These are phyloP conservation scores for Ceratobasidium sp. DNA, from an alignment of 1,284 basidiomycete species.

Conservation along the genomic window DNA sequence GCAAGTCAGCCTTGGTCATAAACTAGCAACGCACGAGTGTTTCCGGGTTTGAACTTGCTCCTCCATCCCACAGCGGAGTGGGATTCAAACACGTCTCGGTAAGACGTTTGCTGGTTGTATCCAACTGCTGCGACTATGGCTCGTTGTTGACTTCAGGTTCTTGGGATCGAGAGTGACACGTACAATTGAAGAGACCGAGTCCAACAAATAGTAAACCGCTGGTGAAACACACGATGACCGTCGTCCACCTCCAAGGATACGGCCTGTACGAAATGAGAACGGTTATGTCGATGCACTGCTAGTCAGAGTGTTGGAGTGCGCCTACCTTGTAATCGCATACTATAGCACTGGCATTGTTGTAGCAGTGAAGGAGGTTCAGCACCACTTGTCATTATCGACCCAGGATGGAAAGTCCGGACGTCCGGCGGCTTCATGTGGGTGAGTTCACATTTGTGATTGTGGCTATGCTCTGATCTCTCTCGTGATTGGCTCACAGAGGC, in stretches of 20 bases:
- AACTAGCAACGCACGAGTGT: neutral
- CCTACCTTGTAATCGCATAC: neutral
- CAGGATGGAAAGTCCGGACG: too few species aligned
- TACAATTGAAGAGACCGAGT: neutral
- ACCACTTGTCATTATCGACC: too few species aligned
- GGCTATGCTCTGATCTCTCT: too few species aligned
- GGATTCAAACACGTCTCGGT: neutral
- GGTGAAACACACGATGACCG: neutral
- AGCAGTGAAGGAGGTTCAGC: too few species aligned
- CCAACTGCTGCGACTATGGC: neutral
- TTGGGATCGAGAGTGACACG: neutral
- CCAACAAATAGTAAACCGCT: neutral
- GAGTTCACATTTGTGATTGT: too few species aligned
- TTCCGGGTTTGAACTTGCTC: neutral
- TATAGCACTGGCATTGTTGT: neutral
- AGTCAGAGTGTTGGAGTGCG: neutral
- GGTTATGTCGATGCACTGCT: neutral
- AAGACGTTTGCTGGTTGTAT: neutral
- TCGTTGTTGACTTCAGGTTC: too few species aligned
- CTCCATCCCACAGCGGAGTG: neutral
- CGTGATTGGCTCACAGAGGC: too few species aligned
- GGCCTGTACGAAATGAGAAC: neutral
- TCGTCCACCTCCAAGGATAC: constrained; percentile 4
- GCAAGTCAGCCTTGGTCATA: too few species aligned
- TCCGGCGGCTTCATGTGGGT: too few species aligned